Conservation (phyloP, 2,329 filamentous ascomycete species). For the Leptographium radiaticola region DNA sequence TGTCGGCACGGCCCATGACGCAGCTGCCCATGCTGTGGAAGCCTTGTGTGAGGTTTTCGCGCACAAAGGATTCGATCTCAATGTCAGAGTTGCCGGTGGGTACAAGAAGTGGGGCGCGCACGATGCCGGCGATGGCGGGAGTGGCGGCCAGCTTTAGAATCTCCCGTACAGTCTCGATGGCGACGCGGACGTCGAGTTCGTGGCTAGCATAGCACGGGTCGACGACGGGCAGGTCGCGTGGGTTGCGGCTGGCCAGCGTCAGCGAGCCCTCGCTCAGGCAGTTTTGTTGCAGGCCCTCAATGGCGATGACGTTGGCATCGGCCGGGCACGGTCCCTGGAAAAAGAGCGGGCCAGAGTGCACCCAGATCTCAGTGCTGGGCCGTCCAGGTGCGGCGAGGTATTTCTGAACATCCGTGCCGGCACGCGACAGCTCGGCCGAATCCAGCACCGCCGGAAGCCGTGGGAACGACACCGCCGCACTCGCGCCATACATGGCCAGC, state of each 20-base stretch:
- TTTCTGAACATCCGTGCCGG: not conserved
- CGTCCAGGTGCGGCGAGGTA: not conserved
- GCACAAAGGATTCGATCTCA: not conserved
- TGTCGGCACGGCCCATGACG: constrained; percentile 1
- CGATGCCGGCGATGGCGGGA: not conserved
- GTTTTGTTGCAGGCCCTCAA: constrained; percentile 5
- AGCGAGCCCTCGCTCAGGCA: constrained; percentile 7
- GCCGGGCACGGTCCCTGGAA: constrained; percentile 18
- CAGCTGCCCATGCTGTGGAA: constrained; percentile 5
- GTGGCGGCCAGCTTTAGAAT: not conserved
- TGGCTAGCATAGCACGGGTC: constrained; percentile 7
- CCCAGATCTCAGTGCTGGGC: constrained; percentile 1
- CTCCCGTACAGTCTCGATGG: constrained; percentile 2
- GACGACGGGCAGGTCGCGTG: constrained; percentile 8
- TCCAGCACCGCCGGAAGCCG: not conserved
- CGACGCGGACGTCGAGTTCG: constrained; percentile 3
- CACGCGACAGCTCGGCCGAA: not conserved
- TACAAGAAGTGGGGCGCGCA: not conserved
- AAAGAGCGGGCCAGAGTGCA: constrained; percentile 17
- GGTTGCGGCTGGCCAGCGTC: constrained; percentile 6
- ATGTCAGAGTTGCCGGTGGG: not conserved
- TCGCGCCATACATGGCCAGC: not conserved
- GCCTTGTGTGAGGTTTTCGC: not conserved
- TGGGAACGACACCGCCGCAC: not conserved
- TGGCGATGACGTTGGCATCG: constrained; percentile 9